A percentile compares a stretch with the other conserved stretches of the same genome.
Conservation (phyloP, 176 grass and related monocot genomes). For the Carex kokanica region DNA sequence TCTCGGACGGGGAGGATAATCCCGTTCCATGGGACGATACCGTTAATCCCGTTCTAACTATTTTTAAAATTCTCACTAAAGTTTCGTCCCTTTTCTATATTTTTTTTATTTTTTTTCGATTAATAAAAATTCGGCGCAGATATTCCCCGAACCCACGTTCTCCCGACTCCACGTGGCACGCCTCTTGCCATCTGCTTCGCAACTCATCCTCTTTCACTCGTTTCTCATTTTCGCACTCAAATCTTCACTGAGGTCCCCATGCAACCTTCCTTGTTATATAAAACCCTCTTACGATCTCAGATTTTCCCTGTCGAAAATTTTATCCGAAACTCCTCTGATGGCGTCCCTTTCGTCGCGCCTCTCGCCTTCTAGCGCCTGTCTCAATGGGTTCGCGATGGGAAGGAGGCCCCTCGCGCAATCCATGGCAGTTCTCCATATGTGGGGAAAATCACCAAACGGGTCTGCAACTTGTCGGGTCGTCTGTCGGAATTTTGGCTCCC, state of each 20-base stretch:
- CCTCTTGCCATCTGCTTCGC: neutral
- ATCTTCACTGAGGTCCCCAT: neutral
- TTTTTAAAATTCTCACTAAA: too few species aligned
- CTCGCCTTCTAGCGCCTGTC: neutral
- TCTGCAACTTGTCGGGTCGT: neutral
- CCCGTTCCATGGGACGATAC: too few species aligned
- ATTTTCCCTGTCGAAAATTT: neutral
- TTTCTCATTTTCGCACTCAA: neutral
- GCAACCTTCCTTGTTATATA: neutral
- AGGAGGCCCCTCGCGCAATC: constrained; percentile 5
- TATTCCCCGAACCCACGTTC: constrained; percentile 14
- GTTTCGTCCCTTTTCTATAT: too few species aligned
- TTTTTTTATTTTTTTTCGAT: too few species aligned
- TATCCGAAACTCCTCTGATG: neutral
- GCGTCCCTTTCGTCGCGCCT: constrained; percentile 13
- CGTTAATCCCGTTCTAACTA: too few species aligned
- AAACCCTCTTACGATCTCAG: neutral
- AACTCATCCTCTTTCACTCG: neutral
- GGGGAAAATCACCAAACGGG: neutral
- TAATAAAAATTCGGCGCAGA: too few species aligned
- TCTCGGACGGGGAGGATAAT: too few species aligned
- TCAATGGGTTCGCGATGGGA: neutral
- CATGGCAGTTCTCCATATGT: neutral
- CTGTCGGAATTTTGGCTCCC: constrained; percentile 7
- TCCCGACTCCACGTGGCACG: constrained; percentile 9